phyloP scores from a whole-genome alignment of 768 basidiomycete species.

The Psilocybe cyanescens region DNA sequence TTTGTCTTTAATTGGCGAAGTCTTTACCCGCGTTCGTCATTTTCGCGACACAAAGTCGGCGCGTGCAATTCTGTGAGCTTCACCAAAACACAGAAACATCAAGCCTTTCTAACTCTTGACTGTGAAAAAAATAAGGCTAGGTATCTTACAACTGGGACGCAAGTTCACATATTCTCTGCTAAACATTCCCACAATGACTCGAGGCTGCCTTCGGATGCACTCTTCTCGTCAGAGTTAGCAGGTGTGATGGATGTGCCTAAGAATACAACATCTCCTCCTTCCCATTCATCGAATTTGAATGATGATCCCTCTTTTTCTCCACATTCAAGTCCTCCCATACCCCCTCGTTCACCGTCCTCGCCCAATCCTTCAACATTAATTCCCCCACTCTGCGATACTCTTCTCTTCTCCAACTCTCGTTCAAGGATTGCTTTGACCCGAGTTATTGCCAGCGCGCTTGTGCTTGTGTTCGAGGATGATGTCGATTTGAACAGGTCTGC shows the following conservation, averaged over 20 bases:
- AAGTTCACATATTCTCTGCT: slow-evolving; percentile 40
- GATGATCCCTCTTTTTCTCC: slow-evolving; percentile 49
- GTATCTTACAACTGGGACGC: neutral
- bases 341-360: slow-evolving; percentile 63
- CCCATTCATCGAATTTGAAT: slow-evolving; percentile 84
- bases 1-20: slow-evolving; percentile 15
- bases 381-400: slow-evolving; percentile 62
- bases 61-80: no score
- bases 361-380: slow-evolving; percentile 78
- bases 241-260: slow-evolving; percentile 56
- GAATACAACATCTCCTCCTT: slow-evolving; percentile 79
- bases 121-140: neutral
- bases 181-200: slow-evolving; percentile 52
- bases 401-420: slow-evolving; percentile 82
- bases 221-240: slow-evolving; percentile 38
- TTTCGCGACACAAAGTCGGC: no score
- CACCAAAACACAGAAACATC: no score
- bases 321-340: slow-evolving; percentile 79
- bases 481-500: slow-evolving; percentile 65
- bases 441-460: slow-evolving; percentile 57
- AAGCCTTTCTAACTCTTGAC: no score
- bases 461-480: slow-evolving; percentile 37
- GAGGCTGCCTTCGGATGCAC: slow-evolving; percentile 38
- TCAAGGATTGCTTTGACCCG: slow-evolving; percentile 81
- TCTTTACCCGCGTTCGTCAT: neutral